Conservation (phyloP, 2,329 filamentous ascomycete genomes). For the Phaeosphaeriaceae sp. region DNA sequence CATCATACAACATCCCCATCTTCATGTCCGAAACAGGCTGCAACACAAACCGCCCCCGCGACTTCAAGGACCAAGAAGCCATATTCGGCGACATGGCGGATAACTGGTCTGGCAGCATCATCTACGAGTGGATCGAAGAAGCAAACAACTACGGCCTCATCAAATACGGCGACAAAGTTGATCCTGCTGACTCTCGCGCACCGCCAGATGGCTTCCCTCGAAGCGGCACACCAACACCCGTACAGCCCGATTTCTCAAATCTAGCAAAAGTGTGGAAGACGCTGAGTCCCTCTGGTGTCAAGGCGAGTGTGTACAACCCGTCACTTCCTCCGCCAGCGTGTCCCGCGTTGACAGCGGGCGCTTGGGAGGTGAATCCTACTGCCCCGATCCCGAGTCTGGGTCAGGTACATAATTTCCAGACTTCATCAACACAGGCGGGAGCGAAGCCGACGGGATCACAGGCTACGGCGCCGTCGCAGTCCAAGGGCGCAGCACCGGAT, state of each 20-base stretch:
- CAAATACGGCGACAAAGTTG: conserved; percentile 70
- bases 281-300: conserved; percentile 71
- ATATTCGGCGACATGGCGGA: conserved; percentile 80
- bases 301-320: conserved; percentile 69
- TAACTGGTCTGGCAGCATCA: conserved; percentile 77
- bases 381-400: conserved; percentile 73
- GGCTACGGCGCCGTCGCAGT: conserved; percentile 10
- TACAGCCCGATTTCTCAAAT: conserved; percentile 79
- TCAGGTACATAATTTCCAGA: conserved; percentile 33
- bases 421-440: conserved; percentile 8
- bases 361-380: conserved; percentile 76
- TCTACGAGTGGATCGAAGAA: conserved; percentile 92
- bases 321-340: conserved; percentile 69
- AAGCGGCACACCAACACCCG: conserved; percentile 74
- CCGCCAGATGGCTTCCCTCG: conserved; percentile 72
- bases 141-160: conserved; percentile 82
- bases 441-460: neutral
- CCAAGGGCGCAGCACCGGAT: conserved; percentile 27
- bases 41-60: conserved; percentile 67
- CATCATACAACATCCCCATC: conserved; percentile 69
- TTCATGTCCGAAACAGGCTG: conserved; percentile 83
- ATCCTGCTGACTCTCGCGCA: conserved; percentile 50
- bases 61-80: conserved; percentile 74
- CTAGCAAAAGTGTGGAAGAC: conserved; percentile 78
- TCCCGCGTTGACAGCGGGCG: conserved; percentile 69